Percentiles rank a stretch among this genome's conserved stretches.
Conservation (phyloP, 73 alveolate genomes). For the Paramecium tetraurelia region DNA sequence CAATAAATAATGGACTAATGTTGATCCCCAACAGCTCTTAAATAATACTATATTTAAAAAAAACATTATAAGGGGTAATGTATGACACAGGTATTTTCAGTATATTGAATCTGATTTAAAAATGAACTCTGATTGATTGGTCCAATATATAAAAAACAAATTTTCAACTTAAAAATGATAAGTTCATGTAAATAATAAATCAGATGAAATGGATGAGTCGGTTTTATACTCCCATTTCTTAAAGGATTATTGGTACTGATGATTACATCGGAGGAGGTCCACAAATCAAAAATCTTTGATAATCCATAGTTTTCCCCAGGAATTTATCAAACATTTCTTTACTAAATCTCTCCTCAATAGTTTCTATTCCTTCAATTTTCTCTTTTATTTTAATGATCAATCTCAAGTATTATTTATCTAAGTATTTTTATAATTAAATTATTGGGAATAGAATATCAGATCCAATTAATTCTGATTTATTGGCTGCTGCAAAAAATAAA, state of each 20-base stretch:
- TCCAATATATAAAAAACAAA: too few species aligned
- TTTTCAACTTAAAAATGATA: not conserved
- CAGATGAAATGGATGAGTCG: not conserved
- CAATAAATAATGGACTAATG: too few species aligned
- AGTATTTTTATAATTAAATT: not conserved
- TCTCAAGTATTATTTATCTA: not conserved
- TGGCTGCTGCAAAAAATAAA: not conserved
- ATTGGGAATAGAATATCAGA: not conserved
- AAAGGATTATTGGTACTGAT: not conserved
- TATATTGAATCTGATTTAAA: too few species aligned
- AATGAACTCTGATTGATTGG: too few species aligned
- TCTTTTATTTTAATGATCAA: not conserved
- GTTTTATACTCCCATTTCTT: not conserved
- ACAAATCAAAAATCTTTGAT: not conserved
- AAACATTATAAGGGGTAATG: too few species aligned
- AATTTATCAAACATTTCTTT: not conserved
- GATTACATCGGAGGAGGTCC: conserved; percentile 5
- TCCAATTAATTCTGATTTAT: not conserved
- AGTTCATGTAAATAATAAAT: not conserved
- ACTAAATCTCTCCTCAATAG: not conserved
- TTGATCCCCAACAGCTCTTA: too few species aligned
- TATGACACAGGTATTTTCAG: too few species aligned
- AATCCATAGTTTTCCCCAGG: not conserved
- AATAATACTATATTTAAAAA: too few species aligned
- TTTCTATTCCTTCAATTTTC: not conserved